Conservation (phyloP, 306 rosid genomes). For the Rosa lucieae region DNA sequence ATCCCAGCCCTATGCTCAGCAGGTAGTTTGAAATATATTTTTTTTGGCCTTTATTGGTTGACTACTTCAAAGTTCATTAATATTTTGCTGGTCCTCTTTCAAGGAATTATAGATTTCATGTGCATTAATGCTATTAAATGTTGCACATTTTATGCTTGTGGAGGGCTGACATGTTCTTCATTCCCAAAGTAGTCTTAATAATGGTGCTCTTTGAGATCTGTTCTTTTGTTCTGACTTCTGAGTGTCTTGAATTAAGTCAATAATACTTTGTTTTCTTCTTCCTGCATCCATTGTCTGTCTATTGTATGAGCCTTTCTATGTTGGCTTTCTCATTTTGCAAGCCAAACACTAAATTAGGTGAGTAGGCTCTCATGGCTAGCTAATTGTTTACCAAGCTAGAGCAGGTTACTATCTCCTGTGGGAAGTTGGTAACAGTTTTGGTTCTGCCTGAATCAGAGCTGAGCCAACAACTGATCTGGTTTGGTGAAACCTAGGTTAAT, state of each 20-base stretch:
- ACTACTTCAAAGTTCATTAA: too few relatives aligned
- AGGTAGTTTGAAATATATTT: conserved; percentile 39
- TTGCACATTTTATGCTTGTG: background rate
- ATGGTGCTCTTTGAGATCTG: background rate
- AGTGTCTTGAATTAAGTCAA: background rate
- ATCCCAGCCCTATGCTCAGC: conserved; percentile 66
- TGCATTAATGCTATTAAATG: background rate
- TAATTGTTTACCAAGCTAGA: background rate
- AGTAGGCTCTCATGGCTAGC: background rate
- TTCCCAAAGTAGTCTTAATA: background rate
- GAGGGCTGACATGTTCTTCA: background rate
- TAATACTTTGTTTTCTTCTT: background rate
- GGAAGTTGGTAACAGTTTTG: background rate
- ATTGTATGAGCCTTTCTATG: background rate
- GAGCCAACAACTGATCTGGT: too few relatives aligned
- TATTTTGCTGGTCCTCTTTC: background rate
- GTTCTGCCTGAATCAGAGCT: background rate
- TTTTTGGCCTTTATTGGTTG: conserved; percentile 2
- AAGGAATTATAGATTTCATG: background rate
- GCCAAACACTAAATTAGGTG: background rate
- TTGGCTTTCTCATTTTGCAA: background rate
- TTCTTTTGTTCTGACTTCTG: background rate
- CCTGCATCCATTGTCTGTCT: background rate
- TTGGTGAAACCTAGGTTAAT: background rate
- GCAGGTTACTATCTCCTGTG: background rate